phyloP scores from a whole-genome alignment of 106 monocot species.

The Apostasia ramifera region DNA sequence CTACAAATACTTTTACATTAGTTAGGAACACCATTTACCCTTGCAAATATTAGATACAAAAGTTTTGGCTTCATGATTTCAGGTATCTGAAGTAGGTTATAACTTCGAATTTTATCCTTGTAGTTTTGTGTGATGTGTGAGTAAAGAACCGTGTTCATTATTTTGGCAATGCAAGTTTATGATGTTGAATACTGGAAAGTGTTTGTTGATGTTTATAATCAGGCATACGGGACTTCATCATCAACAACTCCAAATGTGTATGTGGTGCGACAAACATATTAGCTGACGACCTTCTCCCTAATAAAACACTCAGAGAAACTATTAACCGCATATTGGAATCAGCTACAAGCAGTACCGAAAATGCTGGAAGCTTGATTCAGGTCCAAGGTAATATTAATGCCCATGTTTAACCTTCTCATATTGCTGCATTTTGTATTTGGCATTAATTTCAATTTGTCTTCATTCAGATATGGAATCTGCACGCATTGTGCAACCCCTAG shows the following conservation, averaged over 20 bases:
- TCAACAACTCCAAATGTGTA: slow-evolving; percentile 70
- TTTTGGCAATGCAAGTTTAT: background rate
- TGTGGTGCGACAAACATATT: slow-evolving; percentile 87
- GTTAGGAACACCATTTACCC: background rate
- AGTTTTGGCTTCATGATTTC: background rate
- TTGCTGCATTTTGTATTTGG: background rate
- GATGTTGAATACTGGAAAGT: background rate
- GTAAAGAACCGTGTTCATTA: background rate
- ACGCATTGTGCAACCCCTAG: slow-evolving; percentile 29
- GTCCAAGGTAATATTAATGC: slow-evolving; percentile 51
- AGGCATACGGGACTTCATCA: slow-evolving; percentile 94
- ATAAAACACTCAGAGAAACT: slow-evolving; percentile 86
- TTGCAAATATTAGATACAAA: too few species aligned
- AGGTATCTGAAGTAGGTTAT: background rate
- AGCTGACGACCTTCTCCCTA: slow-evolving; percentile 95
- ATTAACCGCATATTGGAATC: slow-evolving; percentile 82
- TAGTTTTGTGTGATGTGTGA: background rate
- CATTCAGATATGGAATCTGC: slow-evolving; percentile 60
- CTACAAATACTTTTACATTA: background rate
- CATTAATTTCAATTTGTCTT: background rate
- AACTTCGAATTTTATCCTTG: background rate
- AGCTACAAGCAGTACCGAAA: slow-evolving; percentile 85
- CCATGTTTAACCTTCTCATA: background rate
- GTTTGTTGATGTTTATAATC: slow-evolving; percentile 4
- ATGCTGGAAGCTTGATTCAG: slow-evolving; percentile 75